Percentiles rank a stretch among this genome's conserved stretches.
Conservation (phyloP, 2,329 filamentous ascomycete genomes). For the Trichophyton equinum region DNA sequence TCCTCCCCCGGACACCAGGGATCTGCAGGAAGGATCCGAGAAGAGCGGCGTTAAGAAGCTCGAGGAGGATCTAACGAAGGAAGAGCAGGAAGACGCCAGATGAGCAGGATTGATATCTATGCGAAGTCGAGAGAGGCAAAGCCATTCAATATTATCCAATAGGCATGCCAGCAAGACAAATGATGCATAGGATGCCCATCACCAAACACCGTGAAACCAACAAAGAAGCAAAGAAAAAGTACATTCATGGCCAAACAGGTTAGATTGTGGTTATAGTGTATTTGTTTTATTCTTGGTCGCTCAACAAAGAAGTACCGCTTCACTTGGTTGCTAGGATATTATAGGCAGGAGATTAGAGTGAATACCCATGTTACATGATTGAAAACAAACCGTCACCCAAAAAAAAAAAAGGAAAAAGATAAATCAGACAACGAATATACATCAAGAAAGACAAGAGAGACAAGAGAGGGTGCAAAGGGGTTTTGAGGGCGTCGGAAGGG, state of each 20-base stretch:
- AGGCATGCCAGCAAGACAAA: background rate
- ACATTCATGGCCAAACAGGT: background rate
- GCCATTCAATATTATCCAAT: no score
- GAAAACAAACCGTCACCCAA: background rate
- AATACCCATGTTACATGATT: slow-evolving; percentile 3
- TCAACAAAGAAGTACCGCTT: background rate
- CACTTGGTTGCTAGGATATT: background rate
- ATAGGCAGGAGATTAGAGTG: background rate
- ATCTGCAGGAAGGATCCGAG: no score
- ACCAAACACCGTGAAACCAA: background rate
- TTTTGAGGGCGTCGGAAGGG: background rate
- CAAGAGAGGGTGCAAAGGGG: background rate
- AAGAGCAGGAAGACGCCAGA: no score
- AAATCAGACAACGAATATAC: background rate
- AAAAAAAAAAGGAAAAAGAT: background rate
- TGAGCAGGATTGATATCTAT: no score
- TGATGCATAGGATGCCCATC: background rate
- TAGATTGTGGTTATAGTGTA: background rate
- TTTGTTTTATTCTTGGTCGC: background rate
- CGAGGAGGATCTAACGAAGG: no score
- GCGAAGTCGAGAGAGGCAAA: background rate
- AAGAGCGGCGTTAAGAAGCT: no score
- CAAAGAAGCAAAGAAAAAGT: background rate
- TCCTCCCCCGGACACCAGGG: no score
- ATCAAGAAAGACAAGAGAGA: background rate